Conservation (phyloP, 257 asterid genomes). For the Nicotiana otophora region DNA sequence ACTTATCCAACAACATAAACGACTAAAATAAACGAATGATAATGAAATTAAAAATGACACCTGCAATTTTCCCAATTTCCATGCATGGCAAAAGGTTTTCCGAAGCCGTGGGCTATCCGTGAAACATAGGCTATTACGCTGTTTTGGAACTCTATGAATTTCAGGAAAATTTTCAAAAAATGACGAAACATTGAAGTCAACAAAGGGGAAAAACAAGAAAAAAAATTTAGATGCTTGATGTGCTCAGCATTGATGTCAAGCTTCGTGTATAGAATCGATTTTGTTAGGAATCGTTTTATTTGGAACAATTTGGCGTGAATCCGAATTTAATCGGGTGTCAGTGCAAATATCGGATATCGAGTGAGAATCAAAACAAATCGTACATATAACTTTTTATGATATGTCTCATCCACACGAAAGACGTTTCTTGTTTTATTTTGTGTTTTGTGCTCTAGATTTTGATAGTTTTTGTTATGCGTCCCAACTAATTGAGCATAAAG, state of each 20-base stretch:
- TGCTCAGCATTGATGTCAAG: neutral
- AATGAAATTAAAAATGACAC: neutral
- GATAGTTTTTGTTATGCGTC: too few species aligned
- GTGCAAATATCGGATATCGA: accelerated
- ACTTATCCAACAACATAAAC: neutral
- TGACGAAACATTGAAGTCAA: neutral
- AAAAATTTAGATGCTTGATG: neutral
- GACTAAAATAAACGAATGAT: neutral
- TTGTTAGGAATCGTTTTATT: too few species aligned
- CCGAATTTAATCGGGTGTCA: too few species aligned
- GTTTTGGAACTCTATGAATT: neutral
- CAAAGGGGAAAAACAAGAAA: neutral
- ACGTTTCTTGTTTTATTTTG: neutral
- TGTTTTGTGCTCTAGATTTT: too few species aligned
- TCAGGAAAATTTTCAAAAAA: neutral
- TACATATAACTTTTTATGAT: neutral
- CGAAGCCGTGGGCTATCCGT: neutral
- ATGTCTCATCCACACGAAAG: neutral
- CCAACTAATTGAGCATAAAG: neutral
- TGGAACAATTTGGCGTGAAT: accelerated
- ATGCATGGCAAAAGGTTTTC: neutral
- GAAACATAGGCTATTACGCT: neutral
- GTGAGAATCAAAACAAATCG: too few species aligned
- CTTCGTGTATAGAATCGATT: neutral
- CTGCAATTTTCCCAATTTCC: neutral